Evolutionary conservation across 2,329 filamentous ascomycete species (phyloP).

Genomic region (Acephala macrosclerotiorum): DNA sequence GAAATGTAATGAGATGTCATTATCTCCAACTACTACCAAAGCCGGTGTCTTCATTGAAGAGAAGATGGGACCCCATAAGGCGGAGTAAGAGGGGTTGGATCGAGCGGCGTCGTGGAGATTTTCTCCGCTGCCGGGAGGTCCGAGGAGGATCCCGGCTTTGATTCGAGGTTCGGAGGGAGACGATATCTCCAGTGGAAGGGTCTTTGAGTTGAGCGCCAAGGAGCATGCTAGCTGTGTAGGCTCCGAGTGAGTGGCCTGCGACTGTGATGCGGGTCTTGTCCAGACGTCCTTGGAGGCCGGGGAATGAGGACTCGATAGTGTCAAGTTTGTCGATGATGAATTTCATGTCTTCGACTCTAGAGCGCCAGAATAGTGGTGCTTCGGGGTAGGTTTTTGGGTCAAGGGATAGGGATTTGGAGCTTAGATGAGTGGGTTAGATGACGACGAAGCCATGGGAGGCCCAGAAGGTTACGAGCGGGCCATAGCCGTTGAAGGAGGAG

Average conservation of each 20-base stretch:
- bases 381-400: constrained; percentile 18
- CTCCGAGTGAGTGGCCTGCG: constrained; percentile 51
- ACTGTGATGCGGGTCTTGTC: constrained; percentile 46
- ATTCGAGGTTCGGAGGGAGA: constrained; percentile 45
- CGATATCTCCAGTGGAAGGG: constrained; percentile 38
- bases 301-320: constrained; percentile 45
- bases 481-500: constrained; percentile 52
- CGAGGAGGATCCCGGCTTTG: constrained; percentile 48
- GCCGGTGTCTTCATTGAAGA: constrained; percentile 46
- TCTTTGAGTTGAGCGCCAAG: constrained; percentile 48
- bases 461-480: constrained; percentile 51
- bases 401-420: constrained; percentile 45
- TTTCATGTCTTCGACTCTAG: constrained; percentile 47
- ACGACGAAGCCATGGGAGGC: constrained; percentile 52
- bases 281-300: constrained; percentile 45
- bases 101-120: constrained; percentile 43
- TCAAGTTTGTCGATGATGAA: constrained; percentile 49
- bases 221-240: constrained; percentile 45
- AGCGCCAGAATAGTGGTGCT: constrained; percentile 42
- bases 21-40: constrained; percentile 50
- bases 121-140: constrained; percentile 41
- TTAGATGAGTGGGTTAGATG: constrained; percentile 52
- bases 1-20: constrained; percentile 43
- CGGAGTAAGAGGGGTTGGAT: constrained; percentile 40
- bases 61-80: constrained; percentile 45